phyloP scores from a whole-genome alignment of 495 filamentous ascomycete species.

The Talaromyces thailandensis region DNA sequence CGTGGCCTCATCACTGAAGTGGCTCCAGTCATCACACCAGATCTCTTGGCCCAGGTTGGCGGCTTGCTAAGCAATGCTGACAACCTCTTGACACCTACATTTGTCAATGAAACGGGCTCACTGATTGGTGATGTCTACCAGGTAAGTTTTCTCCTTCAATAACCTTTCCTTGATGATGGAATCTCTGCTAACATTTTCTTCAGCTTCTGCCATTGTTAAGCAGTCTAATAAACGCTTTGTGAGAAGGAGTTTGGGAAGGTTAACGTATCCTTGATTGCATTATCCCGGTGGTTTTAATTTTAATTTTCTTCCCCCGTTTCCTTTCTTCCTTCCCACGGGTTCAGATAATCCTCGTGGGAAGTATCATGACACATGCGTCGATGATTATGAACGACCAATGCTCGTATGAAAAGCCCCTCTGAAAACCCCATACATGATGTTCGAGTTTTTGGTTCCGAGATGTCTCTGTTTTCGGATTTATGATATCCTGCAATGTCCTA shows the following conservation, averaged over 20 bases:
- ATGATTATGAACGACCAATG: constrained; percentile 4
- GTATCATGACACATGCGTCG: neutral
- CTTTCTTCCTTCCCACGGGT: neutral
- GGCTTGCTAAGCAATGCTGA: constrained; percentile 28
- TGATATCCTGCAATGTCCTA: neutral
- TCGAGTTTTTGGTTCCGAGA: neutral
- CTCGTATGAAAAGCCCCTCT: neutral
- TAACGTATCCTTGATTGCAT: neutral
- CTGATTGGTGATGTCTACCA: constrained; percentile 41
- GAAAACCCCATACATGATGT: neutral
- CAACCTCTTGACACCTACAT: constrained; percentile 29
- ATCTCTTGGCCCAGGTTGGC: constrained; percentile 22
- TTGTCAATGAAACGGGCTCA: constrained; percentile 36
- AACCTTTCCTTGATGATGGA: neutral
- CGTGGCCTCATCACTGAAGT: constrained; percentile 30
- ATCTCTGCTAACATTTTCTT: constrained; percentile 13
- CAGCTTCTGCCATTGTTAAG: constrained; percentile 21
- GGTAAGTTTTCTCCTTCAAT: constrained; percentile 20
- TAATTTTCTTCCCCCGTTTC: neutral
- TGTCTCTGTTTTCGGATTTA: neutral
- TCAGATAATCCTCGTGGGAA: neutral
- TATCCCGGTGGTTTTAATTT: neutral
- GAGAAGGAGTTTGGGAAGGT: constrained; percentile 1
- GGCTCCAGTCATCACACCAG: constrained; percentile 27
- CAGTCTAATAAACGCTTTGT: constrained; percentile 4